phyloP scores from a whole-genome alignment of 2,329 filamentous ascomycete genomes.

The Sclerotinia nivalis region DNA sequence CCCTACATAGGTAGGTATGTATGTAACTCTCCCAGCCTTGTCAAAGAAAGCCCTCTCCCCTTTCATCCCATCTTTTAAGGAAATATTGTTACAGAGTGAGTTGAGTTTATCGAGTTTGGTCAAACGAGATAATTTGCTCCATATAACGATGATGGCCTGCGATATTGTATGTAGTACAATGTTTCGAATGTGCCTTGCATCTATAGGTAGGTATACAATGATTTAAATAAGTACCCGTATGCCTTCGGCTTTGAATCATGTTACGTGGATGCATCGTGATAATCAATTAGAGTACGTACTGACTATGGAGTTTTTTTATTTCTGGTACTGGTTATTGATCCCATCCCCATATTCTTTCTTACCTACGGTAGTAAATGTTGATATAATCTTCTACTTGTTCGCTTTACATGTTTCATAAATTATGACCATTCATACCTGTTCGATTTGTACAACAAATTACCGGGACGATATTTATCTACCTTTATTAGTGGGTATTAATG shows the following conservation, averaged over 20 bases:
- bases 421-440: neutral
- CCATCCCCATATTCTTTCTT: neutral
- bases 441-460: neutral
- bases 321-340: neutral
- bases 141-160: neutral
- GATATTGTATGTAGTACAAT: neutral
- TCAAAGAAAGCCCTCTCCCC: neutral
- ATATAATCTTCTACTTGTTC: too few relatives aligned
- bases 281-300: neutral
- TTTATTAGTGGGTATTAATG: neutral
- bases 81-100: neutral
- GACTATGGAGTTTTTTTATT: neutral
- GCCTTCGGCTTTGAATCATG: neutral
- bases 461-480: neutral
- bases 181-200: slow-evolving; percentile 13
- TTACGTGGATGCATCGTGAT: neutral
- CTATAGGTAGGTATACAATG: neutral
- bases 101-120: neutral
- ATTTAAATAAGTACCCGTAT: neutral
- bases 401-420: neutral
- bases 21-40: slow-evolving; percentile 2
- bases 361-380: neutral
- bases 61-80: slow-evolving; percentile 1
- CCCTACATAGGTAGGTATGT: neutral
- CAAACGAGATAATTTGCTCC: neutral